Conservation (phyloP, 768 basidiomycete species). For the Hortiboletus campestris region DNA sequence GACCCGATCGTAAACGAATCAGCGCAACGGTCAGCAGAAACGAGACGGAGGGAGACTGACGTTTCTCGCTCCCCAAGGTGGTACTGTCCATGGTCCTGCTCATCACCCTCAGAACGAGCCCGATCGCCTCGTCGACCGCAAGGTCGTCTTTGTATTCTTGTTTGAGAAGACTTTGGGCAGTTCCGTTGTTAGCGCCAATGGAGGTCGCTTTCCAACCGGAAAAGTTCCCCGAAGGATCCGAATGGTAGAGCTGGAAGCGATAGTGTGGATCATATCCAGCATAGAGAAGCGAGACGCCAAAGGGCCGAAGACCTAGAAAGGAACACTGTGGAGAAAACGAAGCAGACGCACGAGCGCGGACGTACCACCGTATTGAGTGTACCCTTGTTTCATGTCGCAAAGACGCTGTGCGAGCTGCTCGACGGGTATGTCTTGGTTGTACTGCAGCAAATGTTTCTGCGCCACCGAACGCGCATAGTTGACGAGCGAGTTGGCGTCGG, state of each 20-base stretch:
- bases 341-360: not conserved
- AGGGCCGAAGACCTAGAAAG: slow-evolving; percentile 81
- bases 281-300: slow-evolving; percentile 95
- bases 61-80: slow-evolving; percentile 92
- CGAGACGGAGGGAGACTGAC: slow-evolving; percentile 50
- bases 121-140: slow-evolving; percentile 85
- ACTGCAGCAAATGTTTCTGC: slow-evolving; percentile 82
- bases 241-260: slow-evolving; percentile 96
- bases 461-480: slow-evolving; percentile 92
- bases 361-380: slow-evolving; percentile 93
- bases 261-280: slow-evolving; percentile 97
- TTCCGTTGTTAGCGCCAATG: slow-evolving; percentile 97
- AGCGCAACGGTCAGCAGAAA: not conserved
- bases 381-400: slow-evolving; percentile 98
- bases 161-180: slow-evolving; percentile 91
- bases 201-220: slow-evolving; percentile 98
- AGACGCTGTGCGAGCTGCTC: slow-evolving; percentile 91
- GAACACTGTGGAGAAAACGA: not conserved
- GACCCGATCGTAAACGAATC: not conserved
- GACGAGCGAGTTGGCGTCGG: slow-evolving; percentile 96
- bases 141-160: slow-evolving; percentile 99
- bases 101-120: slow-evolving; percentile 91
- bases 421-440: slow-evolving; percentile 98
- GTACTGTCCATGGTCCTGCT: slow-evolving; percentile 99
- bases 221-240: slow-evolving; percentile 98